A percentile compares a stretch with the other conserved stretches of the same genome.
These are phyloP conservation scores for Ophiostoma sp. DNA, from an alignment of 2,329 filamentous ascomycete genomes.

Conservation along the genomic window DNA sequence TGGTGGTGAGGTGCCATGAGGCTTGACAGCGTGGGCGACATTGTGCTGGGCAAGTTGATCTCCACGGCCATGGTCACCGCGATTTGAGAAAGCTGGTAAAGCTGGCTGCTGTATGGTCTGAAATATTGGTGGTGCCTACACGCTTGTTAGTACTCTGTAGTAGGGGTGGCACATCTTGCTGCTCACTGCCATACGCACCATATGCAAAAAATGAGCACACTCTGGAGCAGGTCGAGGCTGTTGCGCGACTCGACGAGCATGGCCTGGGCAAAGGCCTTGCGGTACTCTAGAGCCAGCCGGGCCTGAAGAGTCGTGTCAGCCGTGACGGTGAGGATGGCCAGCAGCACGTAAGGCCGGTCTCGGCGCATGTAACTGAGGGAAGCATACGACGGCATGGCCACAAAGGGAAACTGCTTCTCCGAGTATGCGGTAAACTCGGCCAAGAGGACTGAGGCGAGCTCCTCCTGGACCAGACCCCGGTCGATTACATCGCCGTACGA, in stretches of 20 bases:
- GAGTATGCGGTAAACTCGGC: slow-evolving; percentile 17
- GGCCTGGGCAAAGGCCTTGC: slow-evolving; percentile 29
- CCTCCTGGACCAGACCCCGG: slow-evolving; percentile 28
- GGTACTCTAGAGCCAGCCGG: slow-evolving; percentile 30
- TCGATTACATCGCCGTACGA: slow-evolving; percentile 26
- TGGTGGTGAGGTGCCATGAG: neutral
- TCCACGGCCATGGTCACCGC: slow-evolving; percentile 31
- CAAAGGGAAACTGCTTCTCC: slow-evolving; percentile 29
- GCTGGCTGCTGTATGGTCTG: slow-evolving; percentile 28
- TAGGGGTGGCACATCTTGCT: neutral
- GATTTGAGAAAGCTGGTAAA: slow-evolving; percentile 32
- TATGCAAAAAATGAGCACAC: slow-evolving; percentile 31
- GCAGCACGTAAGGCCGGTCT: slow-evolving; percentile 30
- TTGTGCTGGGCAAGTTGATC: slow-evolving; percentile 26
- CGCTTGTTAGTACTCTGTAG: neutral
- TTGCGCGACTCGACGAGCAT: slow-evolving; percentile 30
- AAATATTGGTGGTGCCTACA: slow-evolving; percentile 31
- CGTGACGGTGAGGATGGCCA: slow-evolving; percentile 28
- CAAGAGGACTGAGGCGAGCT: slow-evolving; percentile 23
- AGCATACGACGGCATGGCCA: slow-evolving; percentile 26
- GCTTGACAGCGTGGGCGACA: neutral
- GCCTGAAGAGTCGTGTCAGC: slow-evolving; percentile 27
- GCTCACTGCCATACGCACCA: slow-evolving; percentile 25
- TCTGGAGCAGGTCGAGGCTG: slow-evolving; percentile 32
- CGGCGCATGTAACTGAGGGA: slow-evolving; percentile 29